Percentiles rank a stretch among this genome's conserved stretches.
Evolutionary conservation across 2,329 filamentous ascomycete genomes (phyloP).

Genomic region (Exserohilum turcica): DNA sequence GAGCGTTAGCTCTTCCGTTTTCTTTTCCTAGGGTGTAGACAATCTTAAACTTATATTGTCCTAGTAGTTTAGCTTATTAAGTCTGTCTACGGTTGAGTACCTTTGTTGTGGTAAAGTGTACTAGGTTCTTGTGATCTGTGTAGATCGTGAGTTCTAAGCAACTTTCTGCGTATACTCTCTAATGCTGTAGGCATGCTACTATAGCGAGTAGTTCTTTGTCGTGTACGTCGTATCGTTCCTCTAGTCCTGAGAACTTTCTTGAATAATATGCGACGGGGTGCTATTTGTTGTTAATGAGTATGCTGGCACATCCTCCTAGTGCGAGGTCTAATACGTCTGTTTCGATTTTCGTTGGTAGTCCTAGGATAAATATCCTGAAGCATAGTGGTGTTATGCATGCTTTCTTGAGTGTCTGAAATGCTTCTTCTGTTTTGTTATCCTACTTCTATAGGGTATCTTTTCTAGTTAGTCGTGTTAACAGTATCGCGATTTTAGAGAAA

Average conservation of each 20-base stretch:
- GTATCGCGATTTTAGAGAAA: constrained; percentile 12
- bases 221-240: background rate
- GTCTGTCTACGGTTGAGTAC: too few species aligned
- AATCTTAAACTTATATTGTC: too few species aligned
- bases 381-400: constrained; percentile 20
- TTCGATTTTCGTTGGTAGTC: background rate
- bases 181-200: background rate
- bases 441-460: too few species aligned
- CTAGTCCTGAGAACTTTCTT: background rate
- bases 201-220: too few species aligned
- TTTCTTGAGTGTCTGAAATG: constrained; percentile 10
- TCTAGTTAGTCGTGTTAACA: too few species aligned
- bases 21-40: background rate
- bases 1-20: background rate
- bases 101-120: too few species aligned
- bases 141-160: background rate
- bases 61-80: too few species aligned
- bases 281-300: background rate
- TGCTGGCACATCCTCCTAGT: background rate
- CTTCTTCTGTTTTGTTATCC: background rate
- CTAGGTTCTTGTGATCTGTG: too few species aligned
- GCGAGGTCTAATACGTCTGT: background rate
- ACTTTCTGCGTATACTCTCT: background rate
- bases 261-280: background rate
- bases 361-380: constrained; percentile 15